These are phyloP conservation scores for Lipomyces lipofer DNA, from an alignment of 805 yeast genomes.

Conservation along the genomic window DNA sequence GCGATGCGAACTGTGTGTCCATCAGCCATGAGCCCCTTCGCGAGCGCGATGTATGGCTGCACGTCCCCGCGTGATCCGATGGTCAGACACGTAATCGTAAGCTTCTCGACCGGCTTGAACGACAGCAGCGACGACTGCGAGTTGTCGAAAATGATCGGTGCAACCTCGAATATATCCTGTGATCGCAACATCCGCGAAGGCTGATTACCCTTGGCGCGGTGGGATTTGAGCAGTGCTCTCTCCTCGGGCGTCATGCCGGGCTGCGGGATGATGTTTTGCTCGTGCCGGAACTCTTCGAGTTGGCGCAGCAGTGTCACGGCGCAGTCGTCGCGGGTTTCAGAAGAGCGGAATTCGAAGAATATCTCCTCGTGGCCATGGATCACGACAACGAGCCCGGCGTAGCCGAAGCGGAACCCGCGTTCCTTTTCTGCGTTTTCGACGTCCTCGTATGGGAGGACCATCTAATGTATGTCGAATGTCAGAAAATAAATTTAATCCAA, in stretches of 20 bases:
- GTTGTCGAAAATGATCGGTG: slow-evolving; percentile 23
- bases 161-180: neutral
- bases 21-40: slow-evolving; percentile 70
- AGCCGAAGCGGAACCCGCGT: slow-evolving; percentile 65
- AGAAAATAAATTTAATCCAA: neutral
- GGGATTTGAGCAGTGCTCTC: slow-evolving; percentile 2
- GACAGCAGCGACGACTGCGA: slow-evolving; percentile 41
- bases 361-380: slow-evolving; percentile 76
- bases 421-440: slow-evolving; percentile 69
- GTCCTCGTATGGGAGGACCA: slow-evolving; percentile 78
- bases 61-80: slow-evolving; percentile 97
- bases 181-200: neutral
- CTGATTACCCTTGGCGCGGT: neutral
- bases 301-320: slow-evolving; percentile 51
- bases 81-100: slow-evolving; percentile 69
- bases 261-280: neutral
- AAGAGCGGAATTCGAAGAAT: slow-evolving; percentile 71
- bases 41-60: slow-evolving; percentile 92
- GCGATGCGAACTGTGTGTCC: slow-evolving; percentile 86
- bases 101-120: slow-evolving; percentile 52
- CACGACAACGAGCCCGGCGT: slow-evolving; percentile 67
- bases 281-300: slow-evolving; percentile 43
- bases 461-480: slow-evolving; percentile 35
- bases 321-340: slow-evolving; percentile 70
- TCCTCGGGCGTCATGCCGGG: slow-evolving; percentile 6